phyloP scores from a whole-genome alignment of 1,284 basidiomycete genomes.

The Melampsora larici-populina region DNA sequence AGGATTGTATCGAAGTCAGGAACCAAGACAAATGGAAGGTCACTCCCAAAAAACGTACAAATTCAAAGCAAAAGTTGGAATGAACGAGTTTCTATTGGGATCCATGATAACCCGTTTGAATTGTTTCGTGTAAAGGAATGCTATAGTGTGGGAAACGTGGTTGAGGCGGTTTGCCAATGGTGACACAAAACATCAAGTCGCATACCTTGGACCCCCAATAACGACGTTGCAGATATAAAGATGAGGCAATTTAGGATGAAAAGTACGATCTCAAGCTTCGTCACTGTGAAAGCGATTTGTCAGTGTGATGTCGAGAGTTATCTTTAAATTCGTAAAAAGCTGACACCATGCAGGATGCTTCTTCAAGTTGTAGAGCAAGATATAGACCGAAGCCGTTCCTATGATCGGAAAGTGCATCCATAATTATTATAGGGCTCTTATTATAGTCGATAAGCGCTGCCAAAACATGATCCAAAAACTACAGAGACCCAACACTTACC shows the following conservation, averaged over 20 bases:
- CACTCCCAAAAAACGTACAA: constrained; percentile 6
- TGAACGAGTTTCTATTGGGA: constrained; percentile 28
- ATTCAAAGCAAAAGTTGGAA: constrained; percentile 30
- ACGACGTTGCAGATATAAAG: constrained; percentile 10
- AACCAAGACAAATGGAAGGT: background rate
- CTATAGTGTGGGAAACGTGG: background rate
- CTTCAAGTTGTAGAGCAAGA: constrained; percentile 18
- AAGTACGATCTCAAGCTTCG: constrained; percentile 18
- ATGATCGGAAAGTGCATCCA: background rate
- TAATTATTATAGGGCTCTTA: too few relatives aligned
- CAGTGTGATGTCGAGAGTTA: background rate
- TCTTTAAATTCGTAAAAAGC: background rate
- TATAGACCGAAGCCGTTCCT: constrained; percentile 27
- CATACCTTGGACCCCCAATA: constrained; percentile 25
- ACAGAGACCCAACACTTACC: background rate
- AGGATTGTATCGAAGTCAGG: background rate
- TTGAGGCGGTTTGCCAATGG: background rate
- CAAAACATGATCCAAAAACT: too few relatives aligned
- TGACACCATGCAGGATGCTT: constrained; percentile 3
- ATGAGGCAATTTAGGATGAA: constrained; percentile 24
- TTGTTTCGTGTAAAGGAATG: constrained; percentile 26
- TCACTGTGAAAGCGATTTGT: background rate
- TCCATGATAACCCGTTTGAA: constrained; percentile 27
- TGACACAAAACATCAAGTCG: too few relatives aligned
- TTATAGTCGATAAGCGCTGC: too few relatives aligned